Percentiles rank a stretch among this genome's conserved stretches.
These are phyloP conservation scores for Centella asiatica DNA, from an alignment of 129 eudicot genomes.

Conservation along the genomic window DNA sequence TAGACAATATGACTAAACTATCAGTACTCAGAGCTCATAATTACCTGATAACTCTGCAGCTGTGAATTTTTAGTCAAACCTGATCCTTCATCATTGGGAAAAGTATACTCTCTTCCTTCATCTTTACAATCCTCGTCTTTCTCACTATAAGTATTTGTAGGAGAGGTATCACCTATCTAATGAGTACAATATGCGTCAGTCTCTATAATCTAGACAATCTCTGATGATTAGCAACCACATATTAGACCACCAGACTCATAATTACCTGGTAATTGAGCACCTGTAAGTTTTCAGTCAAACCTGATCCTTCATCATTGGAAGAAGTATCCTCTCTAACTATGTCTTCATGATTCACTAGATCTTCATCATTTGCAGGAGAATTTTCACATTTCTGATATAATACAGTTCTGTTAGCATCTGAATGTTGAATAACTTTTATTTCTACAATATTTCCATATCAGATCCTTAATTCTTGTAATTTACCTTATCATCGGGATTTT, in stretches of 20 bases:
- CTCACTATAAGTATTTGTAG: not conserved
- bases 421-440: too few relatives aligned
- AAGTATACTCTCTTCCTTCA: not conserved
- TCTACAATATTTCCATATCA: not conserved
- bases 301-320: not conserved
- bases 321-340: not conserved
- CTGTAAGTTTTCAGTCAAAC: not conserved
- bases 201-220: not conserved
- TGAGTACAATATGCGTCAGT: not conserved
- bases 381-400: not conserved
- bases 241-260: not conserved
- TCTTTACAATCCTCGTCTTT: not conserved
- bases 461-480: not conserved
- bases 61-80: not conserved
- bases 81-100: not conserved
- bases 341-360: not conserved
- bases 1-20: too few relatives aligned
- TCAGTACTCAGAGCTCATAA: too few relatives aligned
- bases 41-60: not conserved
- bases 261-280: not conserved
- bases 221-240: not conserved
- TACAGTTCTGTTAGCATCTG: not conserved
- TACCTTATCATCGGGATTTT: not conserved
- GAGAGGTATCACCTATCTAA: not conserved
- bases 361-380: not conserved